Percentiles rank a stretch among this genome's conserved stretches.
Conservation (phyloP, 208 protist species). For the Trypanosoma theileri region DNA sequence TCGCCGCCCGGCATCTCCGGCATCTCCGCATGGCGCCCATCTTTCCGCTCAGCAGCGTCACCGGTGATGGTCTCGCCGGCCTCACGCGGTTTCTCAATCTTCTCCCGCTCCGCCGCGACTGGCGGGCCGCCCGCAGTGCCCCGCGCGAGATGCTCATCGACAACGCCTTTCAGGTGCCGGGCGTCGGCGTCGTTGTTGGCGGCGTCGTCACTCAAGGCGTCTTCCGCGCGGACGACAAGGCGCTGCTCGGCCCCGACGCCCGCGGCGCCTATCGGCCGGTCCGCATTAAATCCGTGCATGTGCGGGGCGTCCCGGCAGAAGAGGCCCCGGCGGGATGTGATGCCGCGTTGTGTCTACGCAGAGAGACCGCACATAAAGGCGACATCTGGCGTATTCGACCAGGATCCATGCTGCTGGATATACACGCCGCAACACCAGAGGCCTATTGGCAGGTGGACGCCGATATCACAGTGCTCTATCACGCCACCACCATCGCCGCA, state of each 20-base stretch:
- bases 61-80: slow-evolving; percentile 85
- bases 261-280: slow-evolving; percentile 88
- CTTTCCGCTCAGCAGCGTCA: slow-evolving; percentile 95
- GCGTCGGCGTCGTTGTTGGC: slow-evolving; percentile 96
- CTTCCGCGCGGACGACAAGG: slow-evolving; percentile 88
- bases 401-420: slow-evolving; percentile 90
- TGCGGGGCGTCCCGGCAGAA: slow-evolving; percentile 86
- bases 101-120: slow-evolving; percentile 89
- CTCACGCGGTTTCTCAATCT: slow-evolving; percentile 92
- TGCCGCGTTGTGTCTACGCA: slow-evolving; percentile 94
- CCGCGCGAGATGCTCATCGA: slow-evolving; percentile 92
- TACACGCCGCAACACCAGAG: slow-evolving; percentile 40
- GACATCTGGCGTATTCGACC: slow-evolving; percentile 73
- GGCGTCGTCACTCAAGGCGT: slow-evolving; percentile 93
- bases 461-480: slow-evolving; percentile 96
- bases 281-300: slow-evolving; percentile 94
- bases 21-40: slow-evolving; percentile 88
- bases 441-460: slow-evolving; percentile 96
- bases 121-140: slow-evolving; percentile 58
- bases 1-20: slow-evolving; percentile 91
- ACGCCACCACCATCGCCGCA: slow-evolving; percentile 96
- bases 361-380: slow-evolving; percentile 41
- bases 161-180: slow-evolving; percentile 91
- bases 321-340: slow-evolving; percentile 89
- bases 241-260: slow-evolving; percentile 94